phyloP scores from a whole-genome alignment of 768 basidiomycete genomes.

The Agrocybe chaxingu region DNA sequence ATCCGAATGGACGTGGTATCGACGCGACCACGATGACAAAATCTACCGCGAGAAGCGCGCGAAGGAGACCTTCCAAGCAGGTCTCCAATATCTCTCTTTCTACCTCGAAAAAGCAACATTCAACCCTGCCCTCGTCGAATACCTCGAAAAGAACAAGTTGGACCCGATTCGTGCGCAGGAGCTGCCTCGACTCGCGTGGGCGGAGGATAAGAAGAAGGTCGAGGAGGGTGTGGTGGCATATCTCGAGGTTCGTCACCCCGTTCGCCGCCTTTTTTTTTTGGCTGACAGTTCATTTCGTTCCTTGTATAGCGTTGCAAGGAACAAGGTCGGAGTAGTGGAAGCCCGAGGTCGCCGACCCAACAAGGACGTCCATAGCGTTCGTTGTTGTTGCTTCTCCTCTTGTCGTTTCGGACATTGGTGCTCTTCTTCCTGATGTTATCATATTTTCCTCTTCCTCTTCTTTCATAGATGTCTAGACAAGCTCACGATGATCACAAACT shows the following conservation, averaged over 20 bases:
- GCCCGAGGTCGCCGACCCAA: no score
- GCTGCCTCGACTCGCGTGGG: slow-evolving; percentile 20
- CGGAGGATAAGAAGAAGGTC: slow-evolving; percentile 21
- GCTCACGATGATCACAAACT: no score
- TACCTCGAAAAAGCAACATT: slow-evolving; percentile 15
- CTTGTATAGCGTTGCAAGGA: no score
- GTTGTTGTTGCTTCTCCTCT: no score
- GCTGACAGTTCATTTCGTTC: neutral
- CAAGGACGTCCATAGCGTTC: no score
- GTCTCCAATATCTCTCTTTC: slow-evolving; percentile 21
- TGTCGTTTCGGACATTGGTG: no score
- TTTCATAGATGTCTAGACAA: no score
- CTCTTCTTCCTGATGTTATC: no score
- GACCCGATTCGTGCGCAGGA: slow-evolving; percentile 22
- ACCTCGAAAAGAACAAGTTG: slow-evolving; percentile 14
- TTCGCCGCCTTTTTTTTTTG: neutral
- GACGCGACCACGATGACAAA: slow-evolving; percentile 22
- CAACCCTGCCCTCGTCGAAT: slow-evolving; percentile 13
- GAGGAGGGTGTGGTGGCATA: slow-evolving; percentile 18
- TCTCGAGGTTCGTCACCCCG: slow-evolving; percentile 10
- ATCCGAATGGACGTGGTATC: slow-evolving; percentile 24
- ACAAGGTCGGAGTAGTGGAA: no score
- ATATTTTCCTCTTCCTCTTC: no score
- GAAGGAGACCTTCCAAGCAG: slow-evolving; percentile 25
- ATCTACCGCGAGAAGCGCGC: slow-evolving; percentile 22